Conservation (phyloP, 306 rosid genomes). For the Cucumis melo region DNA sequence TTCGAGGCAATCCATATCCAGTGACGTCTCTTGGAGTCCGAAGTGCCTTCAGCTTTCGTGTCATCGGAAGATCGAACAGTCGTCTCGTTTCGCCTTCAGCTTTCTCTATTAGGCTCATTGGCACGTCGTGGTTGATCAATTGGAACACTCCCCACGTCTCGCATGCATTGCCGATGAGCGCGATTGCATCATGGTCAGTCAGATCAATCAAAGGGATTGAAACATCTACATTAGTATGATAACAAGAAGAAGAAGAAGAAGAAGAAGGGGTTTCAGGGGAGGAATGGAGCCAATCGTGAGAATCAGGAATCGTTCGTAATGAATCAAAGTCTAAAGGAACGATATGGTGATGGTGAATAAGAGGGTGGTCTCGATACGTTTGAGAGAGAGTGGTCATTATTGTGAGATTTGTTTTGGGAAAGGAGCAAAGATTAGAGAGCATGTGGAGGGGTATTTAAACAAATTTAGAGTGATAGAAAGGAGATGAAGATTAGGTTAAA, state of each 20-base stretch:
- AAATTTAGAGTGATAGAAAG: background rate
- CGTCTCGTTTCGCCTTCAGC: slow-evolving; percentile 25
- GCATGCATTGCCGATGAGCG: slow-evolving; percentile 37
- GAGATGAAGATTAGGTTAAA: background rate
- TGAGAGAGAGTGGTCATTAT: slow-evolving; percentile 44
- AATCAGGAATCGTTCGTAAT: slow-evolving; percentile 34
- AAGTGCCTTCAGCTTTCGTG: slow-evolving; percentile 36
- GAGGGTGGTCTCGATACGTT: slow-evolving; percentile 26
- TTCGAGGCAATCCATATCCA: slow-evolving; percentile 58
- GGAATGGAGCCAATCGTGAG: slow-evolving; percentile 49
- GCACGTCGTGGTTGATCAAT: slow-evolving; percentile 48
- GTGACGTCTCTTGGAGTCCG: slow-evolving; percentile 28
- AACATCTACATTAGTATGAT: background rate
- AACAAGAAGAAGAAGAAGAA: background rate
- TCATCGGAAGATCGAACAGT: slow-evolving; percentile 39
- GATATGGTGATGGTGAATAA: slow-evolving; percentile 24
- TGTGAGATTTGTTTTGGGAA: background rate
- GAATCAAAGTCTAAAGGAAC: slow-evolving; percentile 51
- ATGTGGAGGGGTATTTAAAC: background rate
- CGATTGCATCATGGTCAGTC: slow-evolving; percentile 33
- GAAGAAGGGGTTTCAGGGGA: background rate
- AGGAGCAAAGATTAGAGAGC: background rate
- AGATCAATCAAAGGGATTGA: slow-evolving; percentile 45
- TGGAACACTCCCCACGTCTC: slow-evolving; percentile 64
- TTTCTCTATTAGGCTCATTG: slow-evolving; percentile 17